Evolutionary conservation across 83 land plant species (phyloP).

Genomic region (Thuja plicata): DNA sequence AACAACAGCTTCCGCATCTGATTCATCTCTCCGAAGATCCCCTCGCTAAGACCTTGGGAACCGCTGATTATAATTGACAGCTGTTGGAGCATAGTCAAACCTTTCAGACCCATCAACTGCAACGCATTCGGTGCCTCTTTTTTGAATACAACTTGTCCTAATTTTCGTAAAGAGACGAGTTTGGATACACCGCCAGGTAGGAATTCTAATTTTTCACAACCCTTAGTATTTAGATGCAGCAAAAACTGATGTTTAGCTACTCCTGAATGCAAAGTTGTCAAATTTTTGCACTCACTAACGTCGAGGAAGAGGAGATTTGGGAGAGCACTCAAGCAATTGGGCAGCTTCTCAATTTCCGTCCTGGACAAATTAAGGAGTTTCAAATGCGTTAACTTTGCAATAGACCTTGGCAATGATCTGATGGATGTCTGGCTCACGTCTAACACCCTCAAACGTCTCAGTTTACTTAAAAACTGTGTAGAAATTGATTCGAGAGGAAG

Average conservation of each 20-base stretch:
- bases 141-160: not conserved
- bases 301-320: not conserved
- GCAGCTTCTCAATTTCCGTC: not conserved
- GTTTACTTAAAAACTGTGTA: not conserved
- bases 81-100: not conserved
- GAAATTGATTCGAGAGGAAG: not conserved
- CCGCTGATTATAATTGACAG: not conserved
- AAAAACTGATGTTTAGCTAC: not conserved
- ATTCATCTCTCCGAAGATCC: not conserved
- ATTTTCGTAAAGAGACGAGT: not conserved
- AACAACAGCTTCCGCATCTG: not conserved
- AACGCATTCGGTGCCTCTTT: not conserved
- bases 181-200: not conserved
- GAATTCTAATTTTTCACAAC: not conserved
- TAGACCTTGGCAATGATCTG: not conserved
- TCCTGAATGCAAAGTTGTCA: not conserved
- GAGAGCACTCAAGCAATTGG: not conserved
- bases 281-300: not conserved
- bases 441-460: not conserved
- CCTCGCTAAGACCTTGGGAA: not conserved
- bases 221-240: not conserved
- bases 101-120: not conserved
- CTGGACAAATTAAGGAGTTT: not conserved
- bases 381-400: not conserved
- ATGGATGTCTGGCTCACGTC: slow-evolving; percentile 1